These are phyloP conservation scores for Gaeumannomyces sp. DNA, from an alignment of 2,329 filamentous ascomycete genomes.

Conservation along the genomic window DNA sequence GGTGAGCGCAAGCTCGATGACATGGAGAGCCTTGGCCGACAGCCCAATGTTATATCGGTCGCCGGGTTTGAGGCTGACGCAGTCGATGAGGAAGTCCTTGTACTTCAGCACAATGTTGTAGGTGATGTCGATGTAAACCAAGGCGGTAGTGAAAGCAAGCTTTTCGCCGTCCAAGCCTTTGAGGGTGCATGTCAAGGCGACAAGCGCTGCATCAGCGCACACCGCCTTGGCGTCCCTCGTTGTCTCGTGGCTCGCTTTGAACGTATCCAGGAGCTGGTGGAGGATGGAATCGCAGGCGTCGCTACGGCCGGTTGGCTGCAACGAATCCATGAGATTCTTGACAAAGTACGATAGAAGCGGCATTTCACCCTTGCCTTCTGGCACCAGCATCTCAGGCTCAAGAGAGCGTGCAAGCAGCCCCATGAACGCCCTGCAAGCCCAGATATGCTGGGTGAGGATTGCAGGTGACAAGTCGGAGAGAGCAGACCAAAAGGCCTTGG, in stretches of 20 bases:
- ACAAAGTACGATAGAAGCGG: conserved; percentile 74
- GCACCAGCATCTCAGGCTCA: conserved; percentile 42
- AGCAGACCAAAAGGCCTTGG: conserved; percentile 81
- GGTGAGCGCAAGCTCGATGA: conserved; percentile 60
- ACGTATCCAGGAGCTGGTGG: conserved; percentile 63
- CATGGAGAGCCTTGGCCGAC: conserved; percentile 50
- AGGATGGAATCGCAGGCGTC: conserved; percentile 76
- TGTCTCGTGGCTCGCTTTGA: conserved; percentile 48
- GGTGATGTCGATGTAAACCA: conserved; percentile 58
- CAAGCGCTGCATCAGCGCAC: conserved; percentile 60
- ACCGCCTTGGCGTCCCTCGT: conserved; percentile 52
- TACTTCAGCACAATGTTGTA: conserved; percentile 61
- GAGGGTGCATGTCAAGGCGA: conserved; percentile 50
- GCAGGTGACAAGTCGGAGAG: conserved; percentile 75
- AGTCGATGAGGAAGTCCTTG: conserved; percentile 51
- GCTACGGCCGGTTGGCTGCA: conserved; percentile 68
- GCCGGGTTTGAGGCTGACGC: conserved; percentile 41
- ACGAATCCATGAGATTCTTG: conserved; percentile 67
- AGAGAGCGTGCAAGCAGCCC: conserved; percentile 56
- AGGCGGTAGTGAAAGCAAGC: conserved; percentile 11
- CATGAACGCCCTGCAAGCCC: conserved; percentile 62
- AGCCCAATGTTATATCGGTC: conserved; percentile 45
- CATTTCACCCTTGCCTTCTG: conserved; percentile 45
- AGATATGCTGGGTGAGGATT: conserved; percentile 77
- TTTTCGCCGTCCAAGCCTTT: conserved; percentile 46